A percentile compares a stretch with the other conserved stretches of the same genome.
Conservation (phyloP, 208 protist genomes). For the Wallacemonas sp. region DNA sequence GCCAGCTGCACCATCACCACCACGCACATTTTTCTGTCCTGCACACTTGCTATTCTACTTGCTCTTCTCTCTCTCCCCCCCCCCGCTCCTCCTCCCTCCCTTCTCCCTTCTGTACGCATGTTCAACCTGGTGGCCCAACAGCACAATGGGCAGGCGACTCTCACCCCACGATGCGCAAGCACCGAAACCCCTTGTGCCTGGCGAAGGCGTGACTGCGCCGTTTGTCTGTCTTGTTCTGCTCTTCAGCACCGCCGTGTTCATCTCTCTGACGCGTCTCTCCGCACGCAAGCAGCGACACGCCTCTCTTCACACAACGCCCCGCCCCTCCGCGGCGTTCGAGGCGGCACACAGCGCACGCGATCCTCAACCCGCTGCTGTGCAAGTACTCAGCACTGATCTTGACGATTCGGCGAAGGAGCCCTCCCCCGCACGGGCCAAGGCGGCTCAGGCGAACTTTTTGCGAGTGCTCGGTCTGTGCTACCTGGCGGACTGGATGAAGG, state of each 20-base stretch:
- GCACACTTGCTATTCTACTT: too few species aligned
- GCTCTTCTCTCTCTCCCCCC: background rate
- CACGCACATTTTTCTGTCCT: too few species aligned
- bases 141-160: background rate
- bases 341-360: background rate
- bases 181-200: conserved; percentile 1
- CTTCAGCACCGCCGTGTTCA: background rate
- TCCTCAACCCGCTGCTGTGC: background rate
- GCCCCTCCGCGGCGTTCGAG: too few species aligned
- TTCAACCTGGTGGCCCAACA: background rate
- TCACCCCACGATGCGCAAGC: background rate
- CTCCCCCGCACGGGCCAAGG: too few species aligned
- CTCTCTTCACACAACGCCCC: too few species aligned
- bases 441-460: conserved; percentile 27
- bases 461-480: conserved; percentile 28
- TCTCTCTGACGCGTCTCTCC: background rate
- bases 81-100: background rate
- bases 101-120: background rate
- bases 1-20: too few species aligned
- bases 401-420: background rate
- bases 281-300: background rate
- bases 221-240: conserved; percentile 5
- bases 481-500: conserved; percentile 52
- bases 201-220: background rate
- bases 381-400: background rate